Evolutionary conservation across 139 green algal genomes (phyloP).

Genomic region (Edaphochlamys debaryana): DNA sequence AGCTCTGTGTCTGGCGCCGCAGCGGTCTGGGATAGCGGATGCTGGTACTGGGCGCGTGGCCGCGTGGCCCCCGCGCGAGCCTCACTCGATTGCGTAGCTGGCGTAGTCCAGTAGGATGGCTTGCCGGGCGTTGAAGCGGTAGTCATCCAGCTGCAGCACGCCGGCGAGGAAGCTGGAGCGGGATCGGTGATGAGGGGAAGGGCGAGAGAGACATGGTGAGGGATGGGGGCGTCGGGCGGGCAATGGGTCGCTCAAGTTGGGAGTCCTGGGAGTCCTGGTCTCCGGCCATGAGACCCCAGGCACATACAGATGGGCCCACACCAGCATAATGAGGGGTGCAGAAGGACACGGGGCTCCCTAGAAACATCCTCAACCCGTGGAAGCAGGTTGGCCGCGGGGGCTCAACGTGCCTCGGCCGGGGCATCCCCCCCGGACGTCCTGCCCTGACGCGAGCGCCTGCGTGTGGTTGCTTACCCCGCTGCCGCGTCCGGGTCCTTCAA

Average conservation of each 20-base stretch:
- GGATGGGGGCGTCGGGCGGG: no score
- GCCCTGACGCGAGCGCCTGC: neutral
- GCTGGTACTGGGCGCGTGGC: neutral
- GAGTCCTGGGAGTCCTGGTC: no score
- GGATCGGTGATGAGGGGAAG: no score
- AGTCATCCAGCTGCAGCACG: conserved; percentile 35
- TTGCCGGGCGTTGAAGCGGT: conserved; percentile 36
- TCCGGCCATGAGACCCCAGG: neutral
- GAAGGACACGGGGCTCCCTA: neutral
- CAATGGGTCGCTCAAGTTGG: no score
- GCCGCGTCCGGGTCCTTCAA: conserved; percentile 6
- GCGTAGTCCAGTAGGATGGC: conserved; percentile 47
- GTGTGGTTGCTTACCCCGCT: neutral
- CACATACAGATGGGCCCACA: neutral
- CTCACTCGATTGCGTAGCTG: conserved; percentile 40
- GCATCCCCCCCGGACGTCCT: neutral
- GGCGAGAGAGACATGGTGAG: no score
- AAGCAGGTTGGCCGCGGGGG: no score
- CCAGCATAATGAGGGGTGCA: neutral
- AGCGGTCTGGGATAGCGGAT: no score
- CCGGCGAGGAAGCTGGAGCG: conserved; percentile 10
- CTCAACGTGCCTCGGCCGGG: neutral
- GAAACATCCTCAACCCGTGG: neutral
- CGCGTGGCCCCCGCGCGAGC: neutral
- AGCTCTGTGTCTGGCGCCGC: neutral